Evolutionary conservation across 768 basidiomycete genomes (phyloP).

Genomic region (Phaffia tasmanica): DNA sequence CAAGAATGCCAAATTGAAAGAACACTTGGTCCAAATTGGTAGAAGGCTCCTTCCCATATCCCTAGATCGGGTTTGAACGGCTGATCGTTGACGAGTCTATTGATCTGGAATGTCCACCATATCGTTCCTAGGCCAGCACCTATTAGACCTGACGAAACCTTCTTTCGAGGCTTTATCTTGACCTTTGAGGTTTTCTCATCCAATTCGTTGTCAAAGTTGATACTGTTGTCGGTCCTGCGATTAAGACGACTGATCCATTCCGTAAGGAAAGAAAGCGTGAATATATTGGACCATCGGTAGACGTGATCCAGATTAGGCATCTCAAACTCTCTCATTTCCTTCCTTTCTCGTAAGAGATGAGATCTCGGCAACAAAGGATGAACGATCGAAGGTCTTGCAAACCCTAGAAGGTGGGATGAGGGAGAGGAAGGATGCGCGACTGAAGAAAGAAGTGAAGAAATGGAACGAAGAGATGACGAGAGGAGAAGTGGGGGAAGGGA

Average conservation of each 20-base stretch:
- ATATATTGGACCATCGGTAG: background rate
- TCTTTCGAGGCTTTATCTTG: conserved; percentile 38
- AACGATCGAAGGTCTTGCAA: conserved; percentile 57
- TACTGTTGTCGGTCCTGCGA: conserved; percentile 6
- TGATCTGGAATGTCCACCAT: conserved; percentile 58
- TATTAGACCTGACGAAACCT: conserved; percentile 40
- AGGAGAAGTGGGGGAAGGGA: conserved; percentile 55
- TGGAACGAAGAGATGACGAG: conserved; percentile 65
- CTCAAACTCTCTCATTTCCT: conserved; percentile 9
- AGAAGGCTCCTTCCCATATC: background rate
- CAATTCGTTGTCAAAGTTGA: conserved; percentile 34
- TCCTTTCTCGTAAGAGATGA: conserved; percentile 29
- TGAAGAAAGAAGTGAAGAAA: conserved; percentile 47
- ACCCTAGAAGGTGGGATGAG: conserved; percentile 63
- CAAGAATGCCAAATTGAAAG: too few species aligned
- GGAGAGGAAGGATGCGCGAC: conserved; percentile 35
- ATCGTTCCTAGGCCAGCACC: conserved; percentile 55
- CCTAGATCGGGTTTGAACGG: background rate
- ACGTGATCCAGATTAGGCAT: conserved; percentile 4
- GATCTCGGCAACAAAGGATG: conserved; percentile 50
- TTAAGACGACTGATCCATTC: conserved; percentile 5
- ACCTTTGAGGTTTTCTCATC: conserved; percentile 14
- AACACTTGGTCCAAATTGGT: too few species aligned
- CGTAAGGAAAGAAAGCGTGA: background rate
- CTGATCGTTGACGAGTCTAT: conserved; percentile 41